Evolutionary conservation across 768 basidiomycete genomes (phyloP).

Genomic region (Pisolithus orientalis): DNA sequence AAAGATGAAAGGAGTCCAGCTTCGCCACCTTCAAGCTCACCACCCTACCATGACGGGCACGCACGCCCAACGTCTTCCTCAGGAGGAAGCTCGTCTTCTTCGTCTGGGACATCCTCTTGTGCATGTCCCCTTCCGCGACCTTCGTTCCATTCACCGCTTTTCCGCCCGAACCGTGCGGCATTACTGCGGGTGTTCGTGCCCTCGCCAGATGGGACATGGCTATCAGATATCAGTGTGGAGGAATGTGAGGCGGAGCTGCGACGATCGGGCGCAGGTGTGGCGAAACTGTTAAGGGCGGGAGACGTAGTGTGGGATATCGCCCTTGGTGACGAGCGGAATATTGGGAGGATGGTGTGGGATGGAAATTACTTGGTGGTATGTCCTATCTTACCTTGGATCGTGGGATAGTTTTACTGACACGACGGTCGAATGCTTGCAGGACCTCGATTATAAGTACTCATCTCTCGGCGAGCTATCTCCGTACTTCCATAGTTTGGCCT

Average conservation of each 20-base stretch:
- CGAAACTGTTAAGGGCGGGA: conserved; percentile 58
- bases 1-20: conserved; percentile 50
- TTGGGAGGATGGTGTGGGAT: conserved; percentile 82
- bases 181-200: conserved; percentile 79
- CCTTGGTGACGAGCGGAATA: conserved; percentile 80
- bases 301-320: conserved; percentile 88
- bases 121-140: neutral
- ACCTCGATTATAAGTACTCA: conserved; percentile 81
- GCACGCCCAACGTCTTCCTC: conserved; percentile 19
- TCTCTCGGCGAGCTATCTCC: conserved; percentile 69
- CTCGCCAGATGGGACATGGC: conserved; percentile 81
- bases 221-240: conserved; percentile 73
- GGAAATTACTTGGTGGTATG: conserved; percentile 82
- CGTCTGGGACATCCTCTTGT: neutral
- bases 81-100: neutral
- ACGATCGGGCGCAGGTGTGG: conserved; percentile 49
- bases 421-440: conserved; percentile 37
- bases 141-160: conserved; percentile 64
- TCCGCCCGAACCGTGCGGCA: conserved; percentile 65
- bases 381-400: conserved; percentile 9
- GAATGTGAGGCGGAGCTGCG: conserved; percentile 80
- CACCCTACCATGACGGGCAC: conserved; percentile 12
- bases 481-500: conserved; percentile 74
- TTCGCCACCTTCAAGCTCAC: conserved; percentile 51
- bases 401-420: neutral